phyloP scores from a whole-genome alignment of 768 basidiomycete species.

The Tulasnella sp. region DNA sequence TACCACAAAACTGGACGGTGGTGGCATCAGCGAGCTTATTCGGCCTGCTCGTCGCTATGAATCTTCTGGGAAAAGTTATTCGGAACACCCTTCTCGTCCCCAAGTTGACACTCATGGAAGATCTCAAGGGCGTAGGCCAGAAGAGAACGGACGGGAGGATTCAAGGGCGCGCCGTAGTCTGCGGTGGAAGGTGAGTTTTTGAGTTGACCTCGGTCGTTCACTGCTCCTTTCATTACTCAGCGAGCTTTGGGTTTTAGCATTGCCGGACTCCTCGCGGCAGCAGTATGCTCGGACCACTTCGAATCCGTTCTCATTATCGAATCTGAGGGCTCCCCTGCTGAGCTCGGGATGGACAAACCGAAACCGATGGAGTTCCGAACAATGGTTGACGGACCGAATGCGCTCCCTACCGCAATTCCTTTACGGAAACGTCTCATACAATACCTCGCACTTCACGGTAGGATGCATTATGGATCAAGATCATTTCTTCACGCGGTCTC shows the following conservation, averaged over 20 bases:
- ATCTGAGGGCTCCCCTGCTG: slow-evolving; percentile 25
- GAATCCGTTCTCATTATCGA: slow-evolving; percentile 28
- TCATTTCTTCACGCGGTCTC: too few species aligned
- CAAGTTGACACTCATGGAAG: background rate
- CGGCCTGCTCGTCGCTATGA: too few species aligned
- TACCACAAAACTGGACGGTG: too few species aligned
- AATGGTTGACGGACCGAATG: slow-evolving; percentile 12
- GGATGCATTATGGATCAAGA: background rate
- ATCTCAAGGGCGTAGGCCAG: background rate
- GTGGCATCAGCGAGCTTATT: too few species aligned
- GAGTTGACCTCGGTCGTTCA: background rate
- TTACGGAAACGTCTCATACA: slow-evolving; percentile 24
- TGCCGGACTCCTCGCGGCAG: slow-evolving; percentile 26
- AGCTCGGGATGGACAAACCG: background rate
- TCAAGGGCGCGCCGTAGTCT: slow-evolving; percentile 1
- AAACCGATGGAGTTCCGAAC: slow-evolving; percentile 17
- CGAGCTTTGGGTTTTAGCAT: slow-evolving; percentile 20
- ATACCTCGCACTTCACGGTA: slow-evolving; percentile 18
- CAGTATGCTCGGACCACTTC: slow-evolving; percentile 28
- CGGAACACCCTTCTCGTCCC: background rate
- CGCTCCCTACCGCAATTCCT: slow-evolving; percentile 17
- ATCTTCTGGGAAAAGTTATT: background rate
- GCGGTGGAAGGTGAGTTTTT: slow-evolving; percentile 6
- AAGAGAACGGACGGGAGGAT: slow-evolving; percentile 1
- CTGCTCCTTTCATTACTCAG: background rate